phyloP scores from a whole-genome alignment of 2,329 filamentous ascomycete genomes.

The Colletotrichum chrysophilum region DNA sequence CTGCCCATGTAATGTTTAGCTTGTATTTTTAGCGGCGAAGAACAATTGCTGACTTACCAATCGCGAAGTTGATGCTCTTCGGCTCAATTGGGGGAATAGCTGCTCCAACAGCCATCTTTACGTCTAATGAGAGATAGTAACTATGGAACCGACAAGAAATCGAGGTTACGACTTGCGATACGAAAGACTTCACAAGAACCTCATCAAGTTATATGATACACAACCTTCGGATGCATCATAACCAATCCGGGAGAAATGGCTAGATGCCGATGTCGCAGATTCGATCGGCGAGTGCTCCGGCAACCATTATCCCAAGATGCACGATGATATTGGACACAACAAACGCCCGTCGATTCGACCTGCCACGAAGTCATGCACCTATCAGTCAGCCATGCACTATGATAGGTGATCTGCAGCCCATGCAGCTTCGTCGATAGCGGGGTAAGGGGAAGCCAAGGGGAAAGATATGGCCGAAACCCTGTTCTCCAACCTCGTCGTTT shows the following conservation, averaged over 20 bases:
- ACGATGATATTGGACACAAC: background rate
- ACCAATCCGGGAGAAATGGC: background rate
- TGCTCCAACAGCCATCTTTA: background rate
- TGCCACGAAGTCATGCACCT: background rate
- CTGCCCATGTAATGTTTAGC: background rate
- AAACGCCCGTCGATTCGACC: background rate
- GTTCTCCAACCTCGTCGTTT: background rate
- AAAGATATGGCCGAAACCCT: background rate
- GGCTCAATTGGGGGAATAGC: fast-evolving
- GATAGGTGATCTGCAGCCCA: background rate
- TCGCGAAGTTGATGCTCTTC: background rate
- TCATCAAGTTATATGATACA: fast-evolving
- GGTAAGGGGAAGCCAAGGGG: background rate
- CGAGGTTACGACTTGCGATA: too few species aligned
- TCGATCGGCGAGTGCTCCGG: background rate
- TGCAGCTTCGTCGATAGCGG: background rate
- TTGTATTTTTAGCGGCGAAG: fast-evolving
- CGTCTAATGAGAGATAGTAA: background rate
- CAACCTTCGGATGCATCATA: background rate
- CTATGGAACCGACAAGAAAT: background rate
- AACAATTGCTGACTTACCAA: background rate
- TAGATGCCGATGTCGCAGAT: background rate
- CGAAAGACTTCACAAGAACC: background rate
- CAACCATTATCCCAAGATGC: background rate
- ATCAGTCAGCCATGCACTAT: background rate